Base-by-base conservation (phyloP, 2,329 filamentous ascomycete species). In the Fusarium incarnatum region DNA sequence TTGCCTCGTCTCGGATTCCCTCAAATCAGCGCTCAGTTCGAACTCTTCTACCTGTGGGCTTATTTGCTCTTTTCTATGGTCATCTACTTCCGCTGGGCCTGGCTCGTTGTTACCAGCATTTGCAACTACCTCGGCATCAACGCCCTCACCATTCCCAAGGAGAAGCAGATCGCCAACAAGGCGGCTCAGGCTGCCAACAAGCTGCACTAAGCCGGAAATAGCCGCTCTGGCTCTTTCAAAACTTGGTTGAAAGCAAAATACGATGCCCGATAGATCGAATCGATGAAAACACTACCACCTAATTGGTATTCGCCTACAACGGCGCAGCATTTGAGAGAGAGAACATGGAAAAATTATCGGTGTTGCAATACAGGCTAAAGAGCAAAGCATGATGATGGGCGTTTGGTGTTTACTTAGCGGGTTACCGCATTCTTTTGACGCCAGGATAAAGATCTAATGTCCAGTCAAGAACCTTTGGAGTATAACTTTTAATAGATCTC, bases 31-130 rank as follows among this genome's bases (percentile, higher is more conserved):
- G 85, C 91, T 5, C 79, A 82, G 40, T 73, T 89, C 9, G 96
- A 98, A 81, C 82, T 94, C 16, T 87, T 87, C 81, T 99, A 98
- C 78, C 88, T 99, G 23, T 90, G 93, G 75, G 89, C 84, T 1
- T 98, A 97, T 82, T 91, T 98, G 67, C 75, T 92, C 50, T 96
- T 98, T 78, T 90, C 94, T 2, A 83, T 90, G 47, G 82, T 94
- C n/a, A 92, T 93, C 5, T 99, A 99, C 81, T 94, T 92, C 80
- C 89, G 92, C 73, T 99, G 96, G 96, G 96, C 96, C 1, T 91
- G 92, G 75, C 84, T 97, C 44, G 94, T 98, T 49, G 94, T 97
- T 76, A 92, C 90, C 68, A 92, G 92, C 78, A 98, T 99, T 75
- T 98, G 96, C 82, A 87, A 91, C 57, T 98, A 92, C 81, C 84